A percentile compares a stretch with the other conserved stretches of the same genome.
Conservation (phyloP, 306 rosid species). For the Comarum palustre region DNA sequence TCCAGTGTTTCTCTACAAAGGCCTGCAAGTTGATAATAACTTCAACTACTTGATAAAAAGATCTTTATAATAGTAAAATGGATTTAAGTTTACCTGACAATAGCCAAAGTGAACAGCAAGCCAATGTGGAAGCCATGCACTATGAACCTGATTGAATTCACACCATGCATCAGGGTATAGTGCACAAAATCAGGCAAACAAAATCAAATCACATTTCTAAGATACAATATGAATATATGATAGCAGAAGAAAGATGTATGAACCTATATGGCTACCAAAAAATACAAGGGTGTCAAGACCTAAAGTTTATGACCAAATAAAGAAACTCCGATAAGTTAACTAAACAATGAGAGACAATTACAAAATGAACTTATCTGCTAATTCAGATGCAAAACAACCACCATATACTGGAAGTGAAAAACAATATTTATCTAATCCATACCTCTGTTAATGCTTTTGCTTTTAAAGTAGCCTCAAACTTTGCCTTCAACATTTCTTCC, state of each 20-base stretch:
- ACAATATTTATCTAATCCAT: conserved; percentile 21
- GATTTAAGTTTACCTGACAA: conserved; percentile 52
- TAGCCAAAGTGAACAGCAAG: conserved; percentile 55
- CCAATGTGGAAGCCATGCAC: conserved; percentile 96
- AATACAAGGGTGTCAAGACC: background rate
- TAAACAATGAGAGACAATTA: background rate
- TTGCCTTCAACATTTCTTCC: conserved; percentile 92
- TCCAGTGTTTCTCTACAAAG: conserved; percentile 53
- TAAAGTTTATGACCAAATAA: background rate
- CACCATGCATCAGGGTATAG: conserved; percentile 27
- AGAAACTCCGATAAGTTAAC: background rate
- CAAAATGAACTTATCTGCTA: background rate
- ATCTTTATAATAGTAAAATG: conserved; percentile 14
- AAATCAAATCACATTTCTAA: background rate
- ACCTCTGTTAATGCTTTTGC: conserved; percentile 67
- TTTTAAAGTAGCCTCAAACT: conserved; percentile 64
- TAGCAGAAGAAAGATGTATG: background rate
- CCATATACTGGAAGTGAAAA: no score
- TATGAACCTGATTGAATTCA: conserved; percentile 56
- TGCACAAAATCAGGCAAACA: background rate
- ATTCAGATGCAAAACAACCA: no score
- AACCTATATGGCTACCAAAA: background rate
- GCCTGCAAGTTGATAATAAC: conserved; percentile 43
- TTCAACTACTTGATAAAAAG: conserved; percentile 22
- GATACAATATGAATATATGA: background rate